Evolutionary conservation across 164 flowering plant species (phyloP), one percentile per base, ranked within the genome.

Genomic region (Macadamia tetraphylla): DNA sequence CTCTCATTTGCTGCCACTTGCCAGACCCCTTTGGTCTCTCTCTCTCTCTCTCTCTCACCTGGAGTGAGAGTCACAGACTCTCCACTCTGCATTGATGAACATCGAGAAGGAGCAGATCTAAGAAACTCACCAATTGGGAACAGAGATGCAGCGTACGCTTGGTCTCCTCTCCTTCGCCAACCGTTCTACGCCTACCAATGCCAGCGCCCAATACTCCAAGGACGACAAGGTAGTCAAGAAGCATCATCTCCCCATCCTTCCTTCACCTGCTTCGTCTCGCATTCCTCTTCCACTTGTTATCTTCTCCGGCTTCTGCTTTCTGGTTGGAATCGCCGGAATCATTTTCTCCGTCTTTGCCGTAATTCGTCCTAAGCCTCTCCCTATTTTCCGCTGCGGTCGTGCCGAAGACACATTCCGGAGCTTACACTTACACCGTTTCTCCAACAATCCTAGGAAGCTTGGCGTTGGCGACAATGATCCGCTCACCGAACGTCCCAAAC

Each of bases 371-470:
- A 46, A 30, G 8, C 78, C 82, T 0, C 9, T 64, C 15, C 81
- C 83, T 23, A 76, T 73, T 15, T 74, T 79, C 74, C 84, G 82
- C 40, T 83, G 86, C 66, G 78, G 86, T 18, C 73, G 81, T 49
- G 58, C 75, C n/a, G 72, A 77, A 70, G 88, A 81, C 72, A 78
- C 83, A 23, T 77, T 81, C 67, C 72, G 83, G 6, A 63, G 73
- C 7, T 69, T 73, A 40, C 67, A 73, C 7, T 69, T 73, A 31
- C 67, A 73, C 51, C 60, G 80, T 8, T 35, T 35, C 40, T 6
- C 40, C 23, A 68, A 79, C 49, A 60, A 10, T 59, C 55, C 78
- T 43, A 65, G 71, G 1, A 70, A 65, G 35, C 58, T 66, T 14
- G 79, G 78, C 9, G 71, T 56, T 17, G 30, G 23, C n/a, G 68